A percentile compares a stretch with the other conserved stretches of the same genome.
These are phyloP conservation scores for Citrus unshiu DNA, from an alignment of 345 rosid species.

Conservation along the genomic window DNA sequence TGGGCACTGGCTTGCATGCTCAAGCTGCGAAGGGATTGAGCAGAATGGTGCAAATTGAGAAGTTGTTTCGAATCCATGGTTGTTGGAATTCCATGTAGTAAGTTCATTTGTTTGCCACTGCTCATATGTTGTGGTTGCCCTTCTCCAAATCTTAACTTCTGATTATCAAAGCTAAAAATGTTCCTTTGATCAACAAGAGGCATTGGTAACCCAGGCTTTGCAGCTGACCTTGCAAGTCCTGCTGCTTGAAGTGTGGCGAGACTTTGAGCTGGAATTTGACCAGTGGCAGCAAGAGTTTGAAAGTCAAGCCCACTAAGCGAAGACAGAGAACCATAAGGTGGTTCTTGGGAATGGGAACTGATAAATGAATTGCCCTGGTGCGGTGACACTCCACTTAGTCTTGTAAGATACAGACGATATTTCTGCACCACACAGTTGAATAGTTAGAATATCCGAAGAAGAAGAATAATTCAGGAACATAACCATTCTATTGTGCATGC, in stretches of 20 bases:
- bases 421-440: constrained; percentile 46
- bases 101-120: constrained; percentile 46
- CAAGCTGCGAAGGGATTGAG: constrained; percentile 36
- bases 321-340: constrained; percentile 51
- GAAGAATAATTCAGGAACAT: neutral
- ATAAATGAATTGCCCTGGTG: constrained; percentile 61
- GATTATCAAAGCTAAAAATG: constrained; percentile 69
- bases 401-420: constrained; percentile 85
- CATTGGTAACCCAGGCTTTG: constrained; percentile 54
- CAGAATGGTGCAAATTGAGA: constrained; percentile 38
- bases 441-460: neutral
- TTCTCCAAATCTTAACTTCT: constrained; percentile 66
- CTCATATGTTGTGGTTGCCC: constrained; percentile 51
- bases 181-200: constrained; percentile 73
- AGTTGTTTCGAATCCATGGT: constrained; percentile 64
- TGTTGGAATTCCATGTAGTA: constrained; percentile 72
- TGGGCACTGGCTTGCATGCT: constrained; percentile 44
- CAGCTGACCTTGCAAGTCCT: constrained; percentile 57
- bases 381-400: constrained; percentile 84
- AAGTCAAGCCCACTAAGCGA: constrained; percentile 64
- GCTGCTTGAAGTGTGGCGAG: constrained; percentile 84
- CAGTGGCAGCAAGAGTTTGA: constrained; percentile 67
- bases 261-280: constrained; percentile 79
- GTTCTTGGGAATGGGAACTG: constrained; percentile 64
- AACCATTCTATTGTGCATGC: too few species aligned